Evolutionary conservation across 805 yeast species (phyloP).

Genomic region (Yarrowia alimentaria): DNA sequence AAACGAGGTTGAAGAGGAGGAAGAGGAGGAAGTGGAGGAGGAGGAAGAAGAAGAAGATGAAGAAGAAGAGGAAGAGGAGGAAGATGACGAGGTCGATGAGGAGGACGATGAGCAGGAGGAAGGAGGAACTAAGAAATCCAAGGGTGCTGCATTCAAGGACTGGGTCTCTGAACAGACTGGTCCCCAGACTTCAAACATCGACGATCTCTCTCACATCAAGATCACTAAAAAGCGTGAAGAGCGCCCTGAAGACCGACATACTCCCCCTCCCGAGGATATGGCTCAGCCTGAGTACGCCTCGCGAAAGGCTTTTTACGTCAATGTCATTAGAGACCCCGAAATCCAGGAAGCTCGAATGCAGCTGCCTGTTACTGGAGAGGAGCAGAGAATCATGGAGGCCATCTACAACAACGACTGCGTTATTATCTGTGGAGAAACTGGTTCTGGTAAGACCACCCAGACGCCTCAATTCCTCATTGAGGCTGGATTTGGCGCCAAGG

Average conservation of each 20-base stretch:
- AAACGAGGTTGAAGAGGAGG: slow-evolving; percentile 36
- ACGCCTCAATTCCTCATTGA: slow-evolving; percentile 95
- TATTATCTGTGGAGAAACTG: slow-evolving; percentile 95
- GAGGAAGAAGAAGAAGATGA: slow-evolving; percentile 24
- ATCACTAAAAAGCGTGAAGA: slow-evolving; percentile 54
- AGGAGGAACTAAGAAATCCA: slow-evolving; percentile 34
- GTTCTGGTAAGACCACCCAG: slow-evolving; percentile 98
- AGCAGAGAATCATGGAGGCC: slow-evolving; percentile 93
- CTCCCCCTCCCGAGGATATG: slow-evolving; percentile 59
- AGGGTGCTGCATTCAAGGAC: slow-evolving; percentile 68
- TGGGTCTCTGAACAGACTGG: slow-evolving; percentile 84
- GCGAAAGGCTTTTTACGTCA: slow-evolving; percentile 66
- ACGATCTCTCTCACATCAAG: slow-evolving; percentile 47
- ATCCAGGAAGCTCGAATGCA: slow-evolving; percentile 67
- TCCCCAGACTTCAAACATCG: slow-evolving; percentile 59
- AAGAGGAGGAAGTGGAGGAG: slow-evolving; percentile 28
- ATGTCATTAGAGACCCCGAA: slow-evolving; percentile 61
- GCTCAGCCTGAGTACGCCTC: slow-evolving; percentile 54
- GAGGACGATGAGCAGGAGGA: slow-evolving; percentile 29
- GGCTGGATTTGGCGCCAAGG: slow-evolving; percentile 75
- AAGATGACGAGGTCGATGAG: slow-evolving; percentile 33
- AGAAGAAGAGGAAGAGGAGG: slow-evolving; percentile 30
- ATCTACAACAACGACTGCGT: slow-evolving; percentile 87
- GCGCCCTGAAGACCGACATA: slow-evolving; percentile 70
- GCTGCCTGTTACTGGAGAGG: slow-evolving; percentile 87